Evolutionary conservation across 805 yeast genomes (phyloP).

Genomic region (Yarrowia alimentaria): DNA sequence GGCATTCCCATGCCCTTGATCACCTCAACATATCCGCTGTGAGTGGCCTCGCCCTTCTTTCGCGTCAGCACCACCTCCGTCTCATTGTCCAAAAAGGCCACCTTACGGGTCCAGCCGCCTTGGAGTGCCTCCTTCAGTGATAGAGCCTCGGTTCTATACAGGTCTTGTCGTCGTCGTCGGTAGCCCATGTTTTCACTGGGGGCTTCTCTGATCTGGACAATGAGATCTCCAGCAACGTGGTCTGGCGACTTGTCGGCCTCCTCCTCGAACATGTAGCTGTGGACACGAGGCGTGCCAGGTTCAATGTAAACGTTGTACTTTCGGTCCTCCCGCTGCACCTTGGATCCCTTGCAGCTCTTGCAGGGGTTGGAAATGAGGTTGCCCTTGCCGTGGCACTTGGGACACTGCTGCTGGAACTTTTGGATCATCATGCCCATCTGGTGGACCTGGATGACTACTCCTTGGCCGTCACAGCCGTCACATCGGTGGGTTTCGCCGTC

Average conservation of each 20-base stretch:
- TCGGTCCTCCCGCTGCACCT: conserved; percentile 57
- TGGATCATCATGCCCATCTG: conserved; percentile 91
- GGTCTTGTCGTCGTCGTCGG: conserved; percentile 68
- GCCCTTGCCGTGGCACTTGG: conserved; percentile 78
- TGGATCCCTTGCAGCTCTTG: conserved; percentile 64
- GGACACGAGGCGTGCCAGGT: conserved; percentile 68
- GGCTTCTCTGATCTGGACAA: conserved; percentile 60
- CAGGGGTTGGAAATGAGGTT: conserved; percentile 63
- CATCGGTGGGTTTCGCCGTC: conserved; percentile 73
- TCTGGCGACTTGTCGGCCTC: conserved; percentile 87
- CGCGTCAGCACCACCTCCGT: conserved; percentile 53
- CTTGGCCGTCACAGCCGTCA: conserved; percentile 69
- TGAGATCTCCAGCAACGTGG: conserved; percentile 74
- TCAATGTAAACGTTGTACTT: conserved; percentile 59
- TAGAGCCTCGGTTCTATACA: conserved; percentile 79
- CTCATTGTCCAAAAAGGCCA: conserved; percentile 65
- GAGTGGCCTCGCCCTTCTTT: conserved; percentile 50
- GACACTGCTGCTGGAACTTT: conserved; percentile 76
- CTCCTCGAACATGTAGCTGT: conserved; percentile 59
- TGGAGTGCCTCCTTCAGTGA: conserved; percentile 64
- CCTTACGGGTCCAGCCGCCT: conserved; percentile 78
- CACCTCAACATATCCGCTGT: conserved; percentile 69
- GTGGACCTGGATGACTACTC: conserved; percentile 59
- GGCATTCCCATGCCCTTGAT: conserved; percentile 89
- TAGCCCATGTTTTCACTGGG: conserved; percentile 67